Base-by-base conservation (phyloP, 1,139 yeast species). In the Candida tropicalis region DNA sequence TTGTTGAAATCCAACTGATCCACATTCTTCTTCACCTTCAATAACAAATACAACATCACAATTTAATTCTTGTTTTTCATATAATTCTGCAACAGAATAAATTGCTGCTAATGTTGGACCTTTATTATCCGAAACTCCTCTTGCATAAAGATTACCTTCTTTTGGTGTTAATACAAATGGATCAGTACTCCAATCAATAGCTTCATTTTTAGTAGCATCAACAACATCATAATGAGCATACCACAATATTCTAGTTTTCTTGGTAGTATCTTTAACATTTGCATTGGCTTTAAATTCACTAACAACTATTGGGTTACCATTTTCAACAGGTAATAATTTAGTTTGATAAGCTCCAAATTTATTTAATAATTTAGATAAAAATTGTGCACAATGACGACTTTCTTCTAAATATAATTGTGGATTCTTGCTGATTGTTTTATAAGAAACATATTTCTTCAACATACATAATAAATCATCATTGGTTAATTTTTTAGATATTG, bases 201-300 rank as follows among this genome's bases (percentile, higher is more conserved):
- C 65, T 39, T 77, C 79, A 33, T 51, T 46, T 16, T 59, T 65
- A 16, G 65, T 59, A 4, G 79, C 79, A 47, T 81, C 84, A 28
- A 93, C 91, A 20, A 93, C 97, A 64, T 93, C 99, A 60, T 93
- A 93, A 69, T 93, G 99, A 1, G 97, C 98, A 62, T 93, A 93
- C 84, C 95, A 93, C 41, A 91, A 61, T 3, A 90, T 73, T 44
- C 84, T 67, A n/a, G 43, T 37, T 28, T 52, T 51, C 54, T 68
- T 41, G 35, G 24, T 40, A 5, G 37, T 38, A 4, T 39, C 45
- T 6, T 43, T n/a, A 5, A 39, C 45, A 8, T 43, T 11, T 3
- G 29, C 10, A 20, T 73, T 70, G 54, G 74, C 82, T 42, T 72
- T 70, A 63, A 91, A 93, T 6, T 72, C 68, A 0, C 93, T 91